These are phyloP conservation scores for Amanita molliuscula DNA, from an alignment of 768 basidiomycete species.

Conservation along the genomic window DNA sequence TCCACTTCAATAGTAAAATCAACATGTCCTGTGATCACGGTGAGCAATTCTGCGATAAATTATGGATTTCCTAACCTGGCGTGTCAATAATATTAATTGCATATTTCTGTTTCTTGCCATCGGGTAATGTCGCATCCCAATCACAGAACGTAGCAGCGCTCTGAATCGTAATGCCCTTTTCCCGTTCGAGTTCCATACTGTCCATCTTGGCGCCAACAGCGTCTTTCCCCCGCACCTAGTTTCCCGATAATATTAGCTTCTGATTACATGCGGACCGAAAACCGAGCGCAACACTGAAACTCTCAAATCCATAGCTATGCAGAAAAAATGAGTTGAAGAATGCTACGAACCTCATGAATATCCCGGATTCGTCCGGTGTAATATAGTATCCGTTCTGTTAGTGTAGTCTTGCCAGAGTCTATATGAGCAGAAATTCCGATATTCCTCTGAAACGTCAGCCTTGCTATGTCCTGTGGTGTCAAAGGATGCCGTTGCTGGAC, in stretches of 20 bases:
- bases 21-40: conserved; percentile 75
- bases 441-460: conserved; percentile 77
- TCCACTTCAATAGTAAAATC: conserved; percentile 99
- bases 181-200: conserved; percentile 96
- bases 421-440: conserved; percentile 96
- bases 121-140: conserved; percentile 70
- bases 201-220: conserved; percentile 99
- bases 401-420: conserved; percentile 95
- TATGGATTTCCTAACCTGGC: conserved; percentile 44
- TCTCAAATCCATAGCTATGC: conserved; percentile 10
- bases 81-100: conserved; percentile 98
- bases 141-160: conserved; percentile 98
- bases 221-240: conserved; percentile 84
- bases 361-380: conserved; percentile 94
- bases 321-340: not conserved
- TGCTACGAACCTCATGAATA: conserved; percentile 80
- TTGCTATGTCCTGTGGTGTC: conserved; percentile 52
- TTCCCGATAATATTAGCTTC: conserved; percentile 1
- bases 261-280: not conserved
- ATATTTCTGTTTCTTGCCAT: conserved; percentile 65
- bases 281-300: not conserved
- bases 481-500: conserved; percentile 33
- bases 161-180: conserved; percentile 99
- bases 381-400: conserved; percentile 92
- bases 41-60: not conserved